Conservation (phyloP, 805 yeast genomes). For the Pichia rugopelliculosa region DNA sequence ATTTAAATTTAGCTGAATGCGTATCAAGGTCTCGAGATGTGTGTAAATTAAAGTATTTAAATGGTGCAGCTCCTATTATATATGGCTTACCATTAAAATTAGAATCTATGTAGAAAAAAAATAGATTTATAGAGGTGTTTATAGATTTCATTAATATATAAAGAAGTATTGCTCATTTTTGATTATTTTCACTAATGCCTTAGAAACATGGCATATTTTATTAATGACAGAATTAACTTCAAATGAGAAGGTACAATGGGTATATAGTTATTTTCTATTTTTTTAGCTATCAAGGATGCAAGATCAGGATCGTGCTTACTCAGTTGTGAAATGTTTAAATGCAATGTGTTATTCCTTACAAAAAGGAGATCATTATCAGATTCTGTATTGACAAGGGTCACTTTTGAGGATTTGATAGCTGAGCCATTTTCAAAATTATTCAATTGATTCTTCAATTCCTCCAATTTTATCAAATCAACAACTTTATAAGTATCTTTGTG, state of each 20-base stretch:
- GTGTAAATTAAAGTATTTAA: conserved; percentile 66
- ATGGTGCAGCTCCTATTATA: conserved; percentile 89
- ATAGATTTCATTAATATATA: background rate
- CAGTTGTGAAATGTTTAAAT: background rate
- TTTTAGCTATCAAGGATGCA: background rate
- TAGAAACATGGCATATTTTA: background rate
- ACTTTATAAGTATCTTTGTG: conserved; percentile 1
- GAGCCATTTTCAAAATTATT: background rate
- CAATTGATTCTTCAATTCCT: background rate
- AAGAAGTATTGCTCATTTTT: too few species aligned
- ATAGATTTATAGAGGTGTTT: background rate
- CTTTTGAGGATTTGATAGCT: background rate
- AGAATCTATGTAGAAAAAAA: background rate
- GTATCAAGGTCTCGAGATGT: conserved; percentile 52
- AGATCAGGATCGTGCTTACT: background rate
- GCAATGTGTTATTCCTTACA: background rate
- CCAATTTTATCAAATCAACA: background rate
- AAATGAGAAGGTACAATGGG: background rate
- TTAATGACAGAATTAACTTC: background rate
- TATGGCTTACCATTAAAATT: conserved; percentile 70
- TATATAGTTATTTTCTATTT: background rate
- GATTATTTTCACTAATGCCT: background rate
- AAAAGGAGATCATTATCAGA: background rate
- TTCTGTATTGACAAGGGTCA: background rate
- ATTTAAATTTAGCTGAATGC: conserved; percentile 41